These are phyloP conservation scores for Ogataea glucozyma DNA, from an alignment of 805 yeast genomes.

Conservation along the genomic window DNA sequence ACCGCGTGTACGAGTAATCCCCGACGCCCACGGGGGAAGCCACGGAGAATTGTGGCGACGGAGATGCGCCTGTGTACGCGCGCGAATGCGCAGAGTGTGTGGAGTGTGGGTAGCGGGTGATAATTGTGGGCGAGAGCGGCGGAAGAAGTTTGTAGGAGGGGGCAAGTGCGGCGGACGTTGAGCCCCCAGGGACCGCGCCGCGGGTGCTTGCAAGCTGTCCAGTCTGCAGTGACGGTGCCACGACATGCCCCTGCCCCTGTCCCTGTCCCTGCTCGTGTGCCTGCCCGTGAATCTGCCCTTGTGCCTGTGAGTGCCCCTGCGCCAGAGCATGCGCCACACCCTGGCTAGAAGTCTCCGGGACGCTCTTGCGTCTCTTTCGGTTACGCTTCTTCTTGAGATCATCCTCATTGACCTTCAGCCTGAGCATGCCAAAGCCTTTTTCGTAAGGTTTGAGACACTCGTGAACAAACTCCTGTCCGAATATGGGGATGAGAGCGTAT, in stretches of 20 bases:
- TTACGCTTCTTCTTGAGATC: constrained; percentile 28
- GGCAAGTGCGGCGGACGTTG: constrained; percentile 3
- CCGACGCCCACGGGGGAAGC: constrained; percentile 1
- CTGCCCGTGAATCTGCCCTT: too few species aligned
- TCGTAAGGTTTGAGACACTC: constrained; percentile 60
- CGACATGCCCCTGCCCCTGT: too few species aligned
- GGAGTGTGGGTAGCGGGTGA: constrained; percentile 13
- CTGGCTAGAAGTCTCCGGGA: too few species aligned
- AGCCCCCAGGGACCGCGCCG: too few species aligned
- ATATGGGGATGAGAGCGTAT: constrained; percentile 72
- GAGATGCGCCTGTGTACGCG: constrained; percentile 6
- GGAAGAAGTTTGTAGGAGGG: constrained; percentile 19
- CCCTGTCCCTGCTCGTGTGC: too few species aligned
- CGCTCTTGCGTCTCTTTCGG: constrained; percentile 22
- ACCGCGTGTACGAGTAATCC: constrained; percentile 4
- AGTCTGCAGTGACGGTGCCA: too few species aligned
- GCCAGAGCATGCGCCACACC: too few species aligned
- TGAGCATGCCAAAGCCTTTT: constrained; percentile 64
- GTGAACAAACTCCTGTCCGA: constrained; percentile 69
- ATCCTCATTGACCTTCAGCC: constrained; percentile 37
- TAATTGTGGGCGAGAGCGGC: constrained; percentile 19
- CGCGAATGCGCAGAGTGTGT: background rate
- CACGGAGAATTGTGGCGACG: constrained; percentile 6
- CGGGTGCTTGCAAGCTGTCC: too few species aligned
- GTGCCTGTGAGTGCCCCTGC: too few species aligned